These are phyloP conservation scores for Erythrophleum fordii DNA, from an alignment of 306 rosid species.

Conservation along the genomic window DNA sequence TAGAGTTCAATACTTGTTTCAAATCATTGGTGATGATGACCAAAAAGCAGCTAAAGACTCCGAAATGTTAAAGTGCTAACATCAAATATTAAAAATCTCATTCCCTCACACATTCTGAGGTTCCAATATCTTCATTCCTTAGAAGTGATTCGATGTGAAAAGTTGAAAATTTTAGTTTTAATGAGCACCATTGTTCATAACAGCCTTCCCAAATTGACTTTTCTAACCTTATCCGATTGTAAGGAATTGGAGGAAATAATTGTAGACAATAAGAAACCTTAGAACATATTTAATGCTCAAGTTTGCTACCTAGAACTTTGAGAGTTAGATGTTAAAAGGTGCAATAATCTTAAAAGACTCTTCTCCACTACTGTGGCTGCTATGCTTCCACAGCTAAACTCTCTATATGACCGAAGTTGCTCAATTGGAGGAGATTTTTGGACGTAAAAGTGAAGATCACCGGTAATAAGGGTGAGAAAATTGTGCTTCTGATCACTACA, in stretches of 20 bases:
- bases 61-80: neutral
- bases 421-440: neutral
- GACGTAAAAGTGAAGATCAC: neutral
- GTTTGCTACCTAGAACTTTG: neutral
- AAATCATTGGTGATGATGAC: neutral
- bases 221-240: neutral
- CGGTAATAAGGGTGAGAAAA: neutral
- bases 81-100: too few species aligned
- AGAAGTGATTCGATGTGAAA: neutral
- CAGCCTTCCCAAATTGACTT: neutral
- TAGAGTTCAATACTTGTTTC: neutral
- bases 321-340: too few species aligned
- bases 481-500: too few species aligned
- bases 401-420: neutral
- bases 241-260: neutral
- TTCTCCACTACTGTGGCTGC: neutral
- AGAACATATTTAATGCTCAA: neutral
- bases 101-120: too few species aligned
- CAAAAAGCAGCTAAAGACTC: neutral
- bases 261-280: neutral
- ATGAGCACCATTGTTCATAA: neutral
- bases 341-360: neutral
- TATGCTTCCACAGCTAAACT: neutral
- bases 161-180: neutral
- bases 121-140: too few species aligned